Conservation (phyloP, 2,329 filamentous ascomycete species). For the Aspergillus pseudoglaucus region DNA sequence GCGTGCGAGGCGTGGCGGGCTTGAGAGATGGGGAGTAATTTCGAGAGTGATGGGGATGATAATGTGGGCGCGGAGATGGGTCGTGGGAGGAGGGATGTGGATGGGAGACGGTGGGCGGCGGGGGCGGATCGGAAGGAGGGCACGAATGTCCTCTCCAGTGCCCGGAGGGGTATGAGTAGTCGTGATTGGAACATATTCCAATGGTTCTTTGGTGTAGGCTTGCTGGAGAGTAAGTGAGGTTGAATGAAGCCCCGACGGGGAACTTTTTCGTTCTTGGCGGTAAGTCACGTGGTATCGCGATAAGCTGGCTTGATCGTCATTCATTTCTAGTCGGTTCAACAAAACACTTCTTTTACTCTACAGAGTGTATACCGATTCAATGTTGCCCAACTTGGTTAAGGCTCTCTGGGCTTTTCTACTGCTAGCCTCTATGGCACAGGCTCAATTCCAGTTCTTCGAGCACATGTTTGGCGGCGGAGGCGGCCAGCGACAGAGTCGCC, state of each 20-base stretch:
- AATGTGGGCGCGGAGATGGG: constrained; percentile 20
- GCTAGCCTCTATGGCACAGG: constrained; percentile 53
- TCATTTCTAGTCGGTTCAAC: neutral
- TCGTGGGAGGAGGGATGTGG: constrained; percentile 24
- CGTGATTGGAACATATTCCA: constrained; percentile 38
- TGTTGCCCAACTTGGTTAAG: constrained; percentile 21
- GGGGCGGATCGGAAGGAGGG: constrained; percentile 23
- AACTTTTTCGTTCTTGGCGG: constrained; percentile 15
- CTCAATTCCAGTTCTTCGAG: constrained; percentile 96
- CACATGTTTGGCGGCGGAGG: constrained; percentile 77
- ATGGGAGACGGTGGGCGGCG: constrained; percentile 14
- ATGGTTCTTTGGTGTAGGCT: neutral
- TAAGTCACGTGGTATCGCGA: constrained; percentile 20
- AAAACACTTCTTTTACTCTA: neutral
- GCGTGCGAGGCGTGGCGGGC: constrained; percentile 59
- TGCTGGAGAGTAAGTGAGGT: neutral
- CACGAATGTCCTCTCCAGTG: constrained; percentile 31
- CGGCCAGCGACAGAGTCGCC: constrained; percentile 41
- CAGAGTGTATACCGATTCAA: constrained; percentile 5
- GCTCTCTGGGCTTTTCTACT: constrained; percentile 48
- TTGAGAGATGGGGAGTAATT: constrained; percentile 37
- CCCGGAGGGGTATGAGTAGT: constrained; percentile 33
- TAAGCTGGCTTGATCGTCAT: constrained; percentile 25
- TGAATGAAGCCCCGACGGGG: neutral
- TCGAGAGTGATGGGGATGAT: constrained; percentile 17